Base-by-base conservation (phyloP, 305 asterid genomes). In the Fraxinus ornus region DNA sequence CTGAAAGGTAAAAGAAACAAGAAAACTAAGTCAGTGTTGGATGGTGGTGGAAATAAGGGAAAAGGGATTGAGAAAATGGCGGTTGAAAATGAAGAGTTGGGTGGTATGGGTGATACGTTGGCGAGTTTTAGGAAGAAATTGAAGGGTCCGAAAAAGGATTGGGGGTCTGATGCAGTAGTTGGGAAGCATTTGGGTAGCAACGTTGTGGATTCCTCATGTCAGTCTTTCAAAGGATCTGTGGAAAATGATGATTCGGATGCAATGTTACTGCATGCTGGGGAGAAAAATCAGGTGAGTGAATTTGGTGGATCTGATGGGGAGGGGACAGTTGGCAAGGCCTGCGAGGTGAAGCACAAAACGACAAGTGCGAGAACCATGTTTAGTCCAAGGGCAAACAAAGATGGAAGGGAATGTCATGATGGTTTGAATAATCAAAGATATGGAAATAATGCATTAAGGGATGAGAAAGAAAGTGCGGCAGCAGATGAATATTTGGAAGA, bases 71-170 rank as follows among this genome's bases (percentile, higher is more conserved):
- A 80, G 37, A 91, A 89, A 85, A 22, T 85, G 80, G 89, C 17
- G 80, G 86, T 49, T 37, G 86, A 85, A 87, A 93, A 83, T 73
- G 91, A 87, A 47, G 97, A 94, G 80, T 83, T 91, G 79, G 93
- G 87, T 77, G 93, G 93, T 79, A 93, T 97, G 99, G 91, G 93
- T 76, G 99, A 97, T 64, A 97, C 99, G 5, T 89, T 97, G 89
- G 99, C 98, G 8, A 93, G 78, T 86, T 93, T 94, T 80, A 90
- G 93, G 92, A 94, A 91, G 89, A 94, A 95, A 87, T 86, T 95
- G 90, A 91, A 86, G 91, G 97, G 87, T 80, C 94, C 98, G 10
- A 95, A 90, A 83, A 92, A 89, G 90, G 88, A 83, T 77, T 86
- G 80, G 79, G 91, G 90, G 78, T 83, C 86, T 86, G 88, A 82